Evolutionary conservation across 805 yeast genomes (phyloP), one percentile per base, ranked within the genome.

Genomic region (Wilhelminamyces savonicus): DNA sequence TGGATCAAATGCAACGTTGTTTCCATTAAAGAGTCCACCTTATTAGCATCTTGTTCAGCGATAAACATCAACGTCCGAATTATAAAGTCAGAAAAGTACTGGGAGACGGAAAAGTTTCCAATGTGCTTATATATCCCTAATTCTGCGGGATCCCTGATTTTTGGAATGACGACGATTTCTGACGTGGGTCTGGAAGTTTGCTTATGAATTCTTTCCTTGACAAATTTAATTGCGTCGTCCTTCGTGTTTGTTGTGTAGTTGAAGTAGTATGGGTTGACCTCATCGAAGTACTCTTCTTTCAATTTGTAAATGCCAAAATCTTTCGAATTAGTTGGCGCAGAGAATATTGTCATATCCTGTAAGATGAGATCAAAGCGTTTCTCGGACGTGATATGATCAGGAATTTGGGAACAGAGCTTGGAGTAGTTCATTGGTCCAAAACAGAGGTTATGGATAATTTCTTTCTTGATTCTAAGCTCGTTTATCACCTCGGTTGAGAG

Each of bases 361-460:
- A 65, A 43, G n/a, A 60, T 47, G 9, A 54, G 36, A 40, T 78
- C 95, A 61, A 90, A 87, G 16, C 75, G 59, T 38, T 82, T 84
- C 34, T 85, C 92, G 4, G 74, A 64, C 0, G 77, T 59, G 21
- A 87, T 63, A 41, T 79, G 82, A 29, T 87, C 97, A 0, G 96
- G 90, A 3, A 87, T 69, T 11, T 67, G 71, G 2, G 73, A 58
- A 34, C 79, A 69, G 13, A 92, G 55, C 32, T 82, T 82, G 3
- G 92, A 74, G 48, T 78, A 88, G 14, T 76, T 66, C 62, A 78
- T 59, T 2, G 82, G 78, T 18, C 78, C 76, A 59, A 85, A 83
- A 39, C 94, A 78, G n/a, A 90, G 61, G 2, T 76, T 69, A 46
- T 92, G 97, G 14, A 86, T 65, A n/a, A 90, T 75, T 43, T 88